Percentiles rank a stretch among this genome's conserved stretches.
Conservation (phyloP, 2,329 filamentous ascomycete species). For the Dryadomyces quercus-mongolicae region DNA sequence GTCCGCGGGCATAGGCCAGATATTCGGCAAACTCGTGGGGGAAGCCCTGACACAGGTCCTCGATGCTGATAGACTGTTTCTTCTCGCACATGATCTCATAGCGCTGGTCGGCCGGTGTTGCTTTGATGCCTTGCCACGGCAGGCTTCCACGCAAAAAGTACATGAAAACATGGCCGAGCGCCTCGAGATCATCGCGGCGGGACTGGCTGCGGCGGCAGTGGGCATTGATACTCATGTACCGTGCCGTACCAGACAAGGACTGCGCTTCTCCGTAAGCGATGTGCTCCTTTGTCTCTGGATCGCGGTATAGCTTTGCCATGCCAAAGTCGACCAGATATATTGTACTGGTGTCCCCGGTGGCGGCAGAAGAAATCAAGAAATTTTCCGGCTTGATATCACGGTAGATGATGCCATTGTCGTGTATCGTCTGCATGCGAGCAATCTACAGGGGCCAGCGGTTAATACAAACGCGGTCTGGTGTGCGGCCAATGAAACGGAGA, state of each 20-base stretch:
- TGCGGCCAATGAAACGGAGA: not conserved
- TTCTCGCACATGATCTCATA: slow-evolving; percentile 99
- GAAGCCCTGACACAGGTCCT: slow-evolving; percentile 90
- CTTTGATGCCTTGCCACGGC: slow-evolving; percentile 61
- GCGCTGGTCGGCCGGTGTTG: slow-evolving; percentile 77
- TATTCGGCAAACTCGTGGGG: slow-evolving; percentile 97
- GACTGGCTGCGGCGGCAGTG: slow-evolving; percentile 94
- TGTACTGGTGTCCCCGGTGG: slow-evolving; percentile 81
- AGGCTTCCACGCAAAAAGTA: slow-evolving; percentile 59
- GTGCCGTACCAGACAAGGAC: slow-evolving; percentile 86
- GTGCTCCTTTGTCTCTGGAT: slow-evolving; percentile 97
- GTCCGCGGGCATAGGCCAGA: slow-evolving; percentile 86
- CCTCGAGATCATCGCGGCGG: slow-evolving; percentile 88
- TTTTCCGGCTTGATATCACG: slow-evolving; percentile 99
- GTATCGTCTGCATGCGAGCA: slow-evolving; percentile 80
- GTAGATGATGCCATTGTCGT: slow-evolving; percentile 98
- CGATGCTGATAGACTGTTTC: slow-evolving; percentile 94
- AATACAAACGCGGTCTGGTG: not conserved
- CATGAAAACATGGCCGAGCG: slow-evolving; percentile 65
- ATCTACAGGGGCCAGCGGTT: slow-evolving; percentile 37
- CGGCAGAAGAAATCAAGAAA: slow-evolving; percentile 87
- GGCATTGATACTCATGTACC: slow-evolving; percentile 99
- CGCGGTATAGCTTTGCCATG: slow-evolving; percentile 98
- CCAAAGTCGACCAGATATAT: slow-evolving; percentile 98
- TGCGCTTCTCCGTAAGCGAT: slow-evolving; percentile 95